These are phyloP conservation scores for Kregervanrija pseudodelftensis DNA, from an alignment of 805 yeast genomes.

Conservation along the genomic window DNA sequence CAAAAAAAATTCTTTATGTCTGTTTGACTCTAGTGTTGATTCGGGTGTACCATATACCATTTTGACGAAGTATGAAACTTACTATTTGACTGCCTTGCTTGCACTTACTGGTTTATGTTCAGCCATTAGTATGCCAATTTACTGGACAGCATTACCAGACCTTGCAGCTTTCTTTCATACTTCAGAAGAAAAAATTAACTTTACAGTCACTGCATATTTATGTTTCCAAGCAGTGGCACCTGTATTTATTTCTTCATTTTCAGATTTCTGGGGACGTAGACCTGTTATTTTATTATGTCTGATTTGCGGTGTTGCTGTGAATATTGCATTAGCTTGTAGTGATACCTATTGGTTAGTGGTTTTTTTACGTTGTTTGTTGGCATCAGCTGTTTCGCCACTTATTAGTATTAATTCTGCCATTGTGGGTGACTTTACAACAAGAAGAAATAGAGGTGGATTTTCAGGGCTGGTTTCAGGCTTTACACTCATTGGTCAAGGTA, in stretches of 20 bases:
- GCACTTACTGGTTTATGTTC: conserved; percentile 56
- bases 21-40: neutral
- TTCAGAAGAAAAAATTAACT: conserved; percentile 50
- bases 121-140: conserved; percentile 67
- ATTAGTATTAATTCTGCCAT: conserved; percentile 65
- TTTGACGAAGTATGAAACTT: conserved; percentile 34
- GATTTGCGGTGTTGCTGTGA: conserved; percentile 48
- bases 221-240: conserved; percentile 76
- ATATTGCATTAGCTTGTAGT: conserved; percentile 58
- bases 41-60: conserved; percentile 34
- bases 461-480: conserved; percentile 62
- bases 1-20: neutral
- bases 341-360: conserved; percentile 54
- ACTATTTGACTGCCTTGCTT: conserved; percentile 32
- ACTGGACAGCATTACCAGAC: conserved; percentile 66
- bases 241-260: conserved; percentile 55
- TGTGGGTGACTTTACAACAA: conserved; percentile 64
- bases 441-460: conserved; percentile 61
- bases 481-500: conserved; percentile 64
- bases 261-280: conserved; percentile 68
- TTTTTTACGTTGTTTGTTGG: conserved; percentile 67
- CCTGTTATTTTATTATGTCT: conserved; percentile 55
- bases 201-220: conserved; percentile 71
- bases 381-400: conserved; percentile 70
- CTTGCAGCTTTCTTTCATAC: conserved; percentile 49